phyloP scores from a whole-genome alignment of 2,329 filamentous ascomycete genomes.

The Sporothrix protearum region DNA sequence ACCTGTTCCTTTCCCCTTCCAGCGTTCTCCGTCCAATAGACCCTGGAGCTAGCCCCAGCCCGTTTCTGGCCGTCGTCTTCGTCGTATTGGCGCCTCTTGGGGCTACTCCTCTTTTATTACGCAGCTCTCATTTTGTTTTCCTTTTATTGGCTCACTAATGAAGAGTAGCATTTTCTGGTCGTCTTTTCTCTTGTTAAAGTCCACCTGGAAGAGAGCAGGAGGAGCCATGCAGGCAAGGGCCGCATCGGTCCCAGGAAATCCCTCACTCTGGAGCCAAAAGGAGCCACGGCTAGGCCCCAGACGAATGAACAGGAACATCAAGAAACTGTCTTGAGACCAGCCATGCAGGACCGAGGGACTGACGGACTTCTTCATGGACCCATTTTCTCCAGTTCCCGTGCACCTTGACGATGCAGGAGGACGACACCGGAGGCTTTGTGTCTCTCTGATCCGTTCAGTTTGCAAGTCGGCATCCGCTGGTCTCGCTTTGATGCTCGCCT shows the following conservation, averaged over 20 bases:
- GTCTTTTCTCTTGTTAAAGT: background rate
- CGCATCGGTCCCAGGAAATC: conserved; percentile 14
- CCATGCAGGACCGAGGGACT: background rate
- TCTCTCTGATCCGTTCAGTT: background rate
- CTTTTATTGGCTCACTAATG: background rate
- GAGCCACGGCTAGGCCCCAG: background rate
- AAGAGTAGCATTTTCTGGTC: background rate
- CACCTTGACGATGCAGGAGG: conserved; percentile 4
- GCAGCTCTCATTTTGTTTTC: background rate
- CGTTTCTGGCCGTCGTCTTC: background rate
- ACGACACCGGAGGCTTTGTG: background rate
- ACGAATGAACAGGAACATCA: background rate
- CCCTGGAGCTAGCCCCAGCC: background rate
- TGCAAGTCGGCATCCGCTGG: background rate
- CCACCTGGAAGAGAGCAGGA: background rate
- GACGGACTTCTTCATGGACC: background rate
- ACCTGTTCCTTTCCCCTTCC: background rate
- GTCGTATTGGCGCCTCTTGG: background rate
- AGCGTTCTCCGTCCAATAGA: conserved; percentile 2
- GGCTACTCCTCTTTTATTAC: conserved; percentile 8
- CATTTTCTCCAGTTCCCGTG: background rate
- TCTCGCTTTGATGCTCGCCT: background rate
- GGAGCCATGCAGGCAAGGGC: background rate
- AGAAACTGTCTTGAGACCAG: conserved; percentile 9
- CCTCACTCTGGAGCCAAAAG: background rate